Conservation (phyloP, 2,329 filamentous ascomycete species). For the Pyrenochaeta sp. region DNA sequence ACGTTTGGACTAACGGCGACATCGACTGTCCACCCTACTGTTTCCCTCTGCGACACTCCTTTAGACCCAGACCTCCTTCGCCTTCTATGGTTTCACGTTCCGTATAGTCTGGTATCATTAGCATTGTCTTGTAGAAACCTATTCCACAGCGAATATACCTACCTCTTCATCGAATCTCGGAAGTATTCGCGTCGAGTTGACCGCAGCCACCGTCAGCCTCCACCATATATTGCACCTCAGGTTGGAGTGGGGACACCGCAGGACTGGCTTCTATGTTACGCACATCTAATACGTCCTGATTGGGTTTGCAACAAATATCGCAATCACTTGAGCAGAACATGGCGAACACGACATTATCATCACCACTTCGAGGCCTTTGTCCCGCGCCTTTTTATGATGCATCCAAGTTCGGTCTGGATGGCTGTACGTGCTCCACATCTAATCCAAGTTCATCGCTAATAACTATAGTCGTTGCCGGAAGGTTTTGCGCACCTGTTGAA, state of each 20-base stretch:
- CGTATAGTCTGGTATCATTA: constrained; percentile 30
- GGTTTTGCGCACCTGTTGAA: constrained; percentile 64
- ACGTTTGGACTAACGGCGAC: constrained; percentile 20
- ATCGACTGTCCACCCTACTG: constrained; percentile 22
- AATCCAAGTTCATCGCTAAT: constrained; percentile 40
- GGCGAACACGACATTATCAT: constrained; percentile 41
- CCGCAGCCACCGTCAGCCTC: constrained; percentile 2
- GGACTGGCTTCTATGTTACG: constrained; percentile 32
- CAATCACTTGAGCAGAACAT: constrained; percentile 25
- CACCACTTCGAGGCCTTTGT: constrained; percentile 63
- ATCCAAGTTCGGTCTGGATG: constrained; percentile 66
- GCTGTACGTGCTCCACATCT: constrained; percentile 65
- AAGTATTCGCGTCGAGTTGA: constrained; percentile 14
- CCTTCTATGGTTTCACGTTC: constrained; percentile 37
- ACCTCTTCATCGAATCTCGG: constrained; percentile 14
- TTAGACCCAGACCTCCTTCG: constrained; percentile 18
- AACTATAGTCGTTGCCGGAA: constrained; percentile 59
- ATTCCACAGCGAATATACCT: constrained; percentile 16
- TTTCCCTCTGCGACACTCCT: constrained; percentile 36
- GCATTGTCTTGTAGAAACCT: constrained; percentile 21
- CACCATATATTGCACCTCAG: constrained; percentile 4
- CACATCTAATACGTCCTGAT: constrained; percentile 21
- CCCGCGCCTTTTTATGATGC: constrained; percentile 74
- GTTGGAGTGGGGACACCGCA: constrained; percentile 6
- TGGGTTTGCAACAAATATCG: constrained; percentile 12